Conservation (phyloP, 1,284 basidiomycete species). For the Hypsizygus ulmarius region DNA sequence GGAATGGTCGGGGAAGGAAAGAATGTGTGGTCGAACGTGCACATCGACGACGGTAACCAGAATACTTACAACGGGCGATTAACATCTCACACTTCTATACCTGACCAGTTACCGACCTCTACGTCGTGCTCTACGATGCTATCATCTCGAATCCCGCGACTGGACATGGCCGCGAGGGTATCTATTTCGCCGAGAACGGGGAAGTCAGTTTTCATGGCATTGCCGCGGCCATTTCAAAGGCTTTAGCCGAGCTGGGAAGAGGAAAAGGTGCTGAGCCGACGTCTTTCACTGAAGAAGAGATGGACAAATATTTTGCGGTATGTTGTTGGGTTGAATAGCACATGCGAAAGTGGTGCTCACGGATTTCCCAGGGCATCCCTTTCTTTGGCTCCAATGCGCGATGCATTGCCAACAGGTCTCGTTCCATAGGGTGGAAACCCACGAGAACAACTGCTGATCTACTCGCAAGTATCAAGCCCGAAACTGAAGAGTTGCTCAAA, state of each 20-base stretch:
- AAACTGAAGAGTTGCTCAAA: too few relatives aligned
- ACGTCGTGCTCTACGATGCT: slow-evolving; percentile 19
- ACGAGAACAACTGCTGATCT: slow-evolving; percentile 4
- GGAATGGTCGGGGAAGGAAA: slow-evolving; percentile 41
- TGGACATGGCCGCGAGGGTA: slow-evolving; percentile 44
- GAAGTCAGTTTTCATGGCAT: slow-evolving; percentile 32
- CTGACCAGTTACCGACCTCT: slow-evolving; percentile 21
- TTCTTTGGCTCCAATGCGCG: too few relatives aligned
- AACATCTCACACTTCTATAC: neutral
- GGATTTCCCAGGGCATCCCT: too few relatives aligned
- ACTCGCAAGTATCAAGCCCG: neutral
- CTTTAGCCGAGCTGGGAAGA: slow-evolving; percentile 35
- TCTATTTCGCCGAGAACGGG: slow-evolving; percentile 33
- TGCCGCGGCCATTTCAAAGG: slow-evolving; percentile 28
- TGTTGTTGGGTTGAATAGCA: neutral
- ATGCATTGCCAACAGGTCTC: neutral
- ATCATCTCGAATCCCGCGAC: slow-evolving; percentile 15
- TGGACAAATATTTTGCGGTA: slow-evolving; percentile 35
- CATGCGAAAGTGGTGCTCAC: too few relatives aligned
- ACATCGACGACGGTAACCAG: slow-evolving; percentile 25
- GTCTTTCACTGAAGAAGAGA: slow-evolving; percentile 40
- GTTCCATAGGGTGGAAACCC: slow-evolving; percentile 4
- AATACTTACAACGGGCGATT: neutral
- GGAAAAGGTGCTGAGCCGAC: slow-evolving; percentile 37
- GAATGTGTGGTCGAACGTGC: slow-evolving; percentile 43